Conservation (phyloP, 768 basidiomycete species). For the Pleurotus ostreatus region DNA sequence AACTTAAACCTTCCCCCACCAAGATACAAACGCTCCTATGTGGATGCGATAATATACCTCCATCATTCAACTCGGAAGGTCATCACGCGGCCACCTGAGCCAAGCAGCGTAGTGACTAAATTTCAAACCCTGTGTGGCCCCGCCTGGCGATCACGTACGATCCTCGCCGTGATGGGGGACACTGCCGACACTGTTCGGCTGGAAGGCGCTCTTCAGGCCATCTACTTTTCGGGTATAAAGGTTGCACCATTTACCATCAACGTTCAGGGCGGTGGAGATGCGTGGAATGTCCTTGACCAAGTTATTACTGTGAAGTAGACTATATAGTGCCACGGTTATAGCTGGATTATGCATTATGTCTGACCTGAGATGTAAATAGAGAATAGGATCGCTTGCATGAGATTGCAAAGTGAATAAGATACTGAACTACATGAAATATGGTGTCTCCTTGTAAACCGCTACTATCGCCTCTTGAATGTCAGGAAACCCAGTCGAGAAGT, state of each 20-base stretch:
- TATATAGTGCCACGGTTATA: too few species aligned
- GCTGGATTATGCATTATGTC: too few species aligned
- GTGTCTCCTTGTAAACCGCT: too few species aligned
- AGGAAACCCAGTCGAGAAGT: background rate
- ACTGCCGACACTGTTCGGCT: background rate
- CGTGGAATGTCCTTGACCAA: background rate
- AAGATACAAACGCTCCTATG: background rate
- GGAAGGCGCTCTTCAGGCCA: background rate
- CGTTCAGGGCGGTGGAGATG: background rate
- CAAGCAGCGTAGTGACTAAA: background rate
- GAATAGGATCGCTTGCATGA: too few species aligned
- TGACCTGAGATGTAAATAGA: too few species aligned
- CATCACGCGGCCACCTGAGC: background rate
- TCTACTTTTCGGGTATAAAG: background rate
- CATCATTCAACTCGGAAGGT: background rate
- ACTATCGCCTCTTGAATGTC: too few species aligned
- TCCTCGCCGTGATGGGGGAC: background rate
- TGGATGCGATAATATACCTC: background rate
- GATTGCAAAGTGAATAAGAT: too few species aligned
- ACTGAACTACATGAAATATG: too few species aligned
- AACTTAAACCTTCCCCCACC: background rate
- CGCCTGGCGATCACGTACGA: background rate
- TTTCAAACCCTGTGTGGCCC: background rate
- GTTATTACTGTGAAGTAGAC: background rate
- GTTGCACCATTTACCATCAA: background rate